Evolutionary conservation across 192 early-diverging fungal genomes (phyloP).

Genomic region (Paraglomus occultum): DNA sequence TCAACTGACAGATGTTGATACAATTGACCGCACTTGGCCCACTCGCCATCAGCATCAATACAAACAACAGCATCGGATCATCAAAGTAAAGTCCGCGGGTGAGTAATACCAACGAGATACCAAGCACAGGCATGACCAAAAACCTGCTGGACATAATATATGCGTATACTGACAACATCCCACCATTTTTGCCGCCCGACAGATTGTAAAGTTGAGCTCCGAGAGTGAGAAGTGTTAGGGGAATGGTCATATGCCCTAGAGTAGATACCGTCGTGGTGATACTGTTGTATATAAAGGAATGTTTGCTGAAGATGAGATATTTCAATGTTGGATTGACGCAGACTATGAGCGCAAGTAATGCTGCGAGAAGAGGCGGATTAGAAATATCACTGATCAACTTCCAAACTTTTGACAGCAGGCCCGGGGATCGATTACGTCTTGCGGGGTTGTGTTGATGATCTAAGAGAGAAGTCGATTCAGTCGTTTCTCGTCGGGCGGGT

Average conservation of each 20-base stretch:
- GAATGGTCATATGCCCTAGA: slow-evolving; percentile 17
- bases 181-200: not conserved
- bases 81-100: slow-evolving; percentile 5
- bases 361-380: slow-evolving; percentile 30
- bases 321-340: slow-evolving; percentile 20
- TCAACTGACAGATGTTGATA: slow-evolving; percentile 30
- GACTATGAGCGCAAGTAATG: slow-evolving; percentile 15
- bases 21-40: slow-evolving; percentile 31
- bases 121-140: slow-evolving; percentile 28
- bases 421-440: not conserved
- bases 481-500: not conserved
- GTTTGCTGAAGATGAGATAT: slow-evolving; percentile 2
- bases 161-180: slow-evolving; percentile 2
- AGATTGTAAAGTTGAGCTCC: slow-evolving; percentile 31
- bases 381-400: slow-evolving; percentile 6
- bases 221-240: slow-evolving; percentile 26
- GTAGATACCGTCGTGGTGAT: slow-evolving; percentile 5
- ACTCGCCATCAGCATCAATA: slow-evolving; percentile 24
- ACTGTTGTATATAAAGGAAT: not conserved
- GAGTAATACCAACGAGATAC: not conserved
- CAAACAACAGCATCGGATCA: slow-evolving; percentile 33
- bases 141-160: slow-evolving; percentile 10
- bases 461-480: not conserved
- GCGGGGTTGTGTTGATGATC: not conserved
- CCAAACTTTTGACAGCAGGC: not conserved